Evolutionary conservation across 2,329 filamentous ascomycete species (phyloP), one percentile per base, ranked within the genome.

Genomic region (Penicillium sp.): DNA sequence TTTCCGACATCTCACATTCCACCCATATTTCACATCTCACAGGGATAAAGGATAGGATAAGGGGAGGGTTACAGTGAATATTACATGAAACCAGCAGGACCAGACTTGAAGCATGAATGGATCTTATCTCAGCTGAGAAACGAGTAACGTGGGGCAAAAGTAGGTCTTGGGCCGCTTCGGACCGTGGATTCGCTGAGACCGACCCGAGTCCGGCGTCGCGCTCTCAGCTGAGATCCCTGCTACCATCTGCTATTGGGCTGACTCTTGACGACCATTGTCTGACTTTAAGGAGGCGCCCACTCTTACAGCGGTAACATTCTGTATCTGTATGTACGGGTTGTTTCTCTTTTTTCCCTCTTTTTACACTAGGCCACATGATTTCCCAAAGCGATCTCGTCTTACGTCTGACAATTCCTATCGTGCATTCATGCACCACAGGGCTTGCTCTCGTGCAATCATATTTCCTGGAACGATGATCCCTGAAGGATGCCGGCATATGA

Each of bases 191-290:
- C 63, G 66, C 54, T 49, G 55, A 47, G 36, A 38, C 37, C 45
- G 44, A 56, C 49, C 59, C 59, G 55, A 57, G 59, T 49, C 62
- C 59, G 57, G 56, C 59, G 53, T 45, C 51, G 53, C 54, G 46
- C 55, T 53, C 40, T 34, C 42, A 56, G 64, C 59, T 63, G 60
- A 67, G 54, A 68, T 63, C 59, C 66, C 62, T 63, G 66, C 51
- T 69, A 49, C 50, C 64, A 66, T 62, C 64, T 55, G 50, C 62
- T 43, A 70, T 70, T 70, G 67, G 67, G 62, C 63, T 59, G 59
- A 58, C 53, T 56, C 60, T 58, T 48, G 58, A 56, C 53, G 60
- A 59, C 47, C 58, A 56, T 65, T 52, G 60, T 56, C 52, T 63
- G 59, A 64, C 56, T 65, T 66, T 64, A 58, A 51, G 46, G 55